Percentiles rank a stretch among this genome's conserved stretches.
phyloP scores from a whole-genome alignment of 371 early-diverging fungal genomes.

The Mucor plumbeus region DNA sequence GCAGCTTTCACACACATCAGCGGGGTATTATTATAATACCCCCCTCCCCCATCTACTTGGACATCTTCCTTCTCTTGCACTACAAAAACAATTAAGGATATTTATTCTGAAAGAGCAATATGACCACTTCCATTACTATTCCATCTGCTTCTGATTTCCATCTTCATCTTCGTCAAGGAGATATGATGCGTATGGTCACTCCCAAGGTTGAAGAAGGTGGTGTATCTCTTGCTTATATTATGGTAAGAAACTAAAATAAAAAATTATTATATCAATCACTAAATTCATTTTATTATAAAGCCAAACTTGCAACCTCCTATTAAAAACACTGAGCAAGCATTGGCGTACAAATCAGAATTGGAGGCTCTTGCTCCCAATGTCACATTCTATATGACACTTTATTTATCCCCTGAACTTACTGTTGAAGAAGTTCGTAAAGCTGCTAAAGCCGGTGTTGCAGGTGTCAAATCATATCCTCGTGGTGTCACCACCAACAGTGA shows the following conservation, averaged over 20 bases:
- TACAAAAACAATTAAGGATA: conserved; percentile 1
- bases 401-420: conserved; percentile 87
- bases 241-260: conserved; percentile 63
- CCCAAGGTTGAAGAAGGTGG: conserved; percentile 84
- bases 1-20: background rate
- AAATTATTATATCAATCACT: background rate
- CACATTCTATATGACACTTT: conserved; percentile 93
- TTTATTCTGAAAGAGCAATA: background rate
- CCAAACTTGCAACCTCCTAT: conserved; percentile 95
- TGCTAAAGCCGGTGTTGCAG: conserved; percentile 84
- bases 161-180: conserved; percentile 92
- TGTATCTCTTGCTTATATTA: conserved; percentile 89
- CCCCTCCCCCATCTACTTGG: background rate
- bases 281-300: conserved; percentile 40
- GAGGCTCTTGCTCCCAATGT: conserved; percentile 85
- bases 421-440: conserved; percentile 91
- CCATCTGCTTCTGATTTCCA: conserved; percentile 92
- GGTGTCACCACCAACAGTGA: conserved; percentile 98
- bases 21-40: background rate
- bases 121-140: conserved; percentile 50
- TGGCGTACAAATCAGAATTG: conserved; percentile 83
- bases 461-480: conserved; percentile 96
- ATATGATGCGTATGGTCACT: conserved; percentile 90
- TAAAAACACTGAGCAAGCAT: conserved; percentile 83
- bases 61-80: conserved; percentile 5